phyloP scores from a whole-genome alignment of 1,284 basidiomycete species.

The Ceratobasidium papillatum region DNA sequence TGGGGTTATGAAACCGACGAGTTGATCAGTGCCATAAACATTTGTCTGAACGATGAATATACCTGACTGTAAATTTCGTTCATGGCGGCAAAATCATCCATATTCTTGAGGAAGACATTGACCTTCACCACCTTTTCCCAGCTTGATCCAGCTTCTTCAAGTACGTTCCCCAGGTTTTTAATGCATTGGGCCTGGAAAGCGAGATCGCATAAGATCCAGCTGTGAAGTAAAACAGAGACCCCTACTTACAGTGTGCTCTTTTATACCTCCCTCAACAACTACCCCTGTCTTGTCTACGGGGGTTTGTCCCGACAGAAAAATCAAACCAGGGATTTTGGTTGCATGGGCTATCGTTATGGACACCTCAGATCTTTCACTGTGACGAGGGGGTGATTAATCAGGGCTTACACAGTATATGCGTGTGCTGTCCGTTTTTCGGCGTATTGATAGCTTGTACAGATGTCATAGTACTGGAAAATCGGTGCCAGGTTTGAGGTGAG shows the following conservation, averaged over 20 bases:
- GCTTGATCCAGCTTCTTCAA: slow-evolving; percentile 62
- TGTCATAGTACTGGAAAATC: not conserved
- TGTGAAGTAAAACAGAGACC: not conserved
- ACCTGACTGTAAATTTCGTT: slow-evolving; percentile 67
- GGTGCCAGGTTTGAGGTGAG: not conserved
- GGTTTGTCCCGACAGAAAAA: slow-evolving; percentile 68
- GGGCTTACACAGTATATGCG: slow-evolving; percentile 60
- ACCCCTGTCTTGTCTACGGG: slow-evolving; percentile 60
- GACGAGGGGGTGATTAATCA: not conserved
- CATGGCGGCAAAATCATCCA: slow-evolving; percentile 64
- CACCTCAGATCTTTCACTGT: not conserved
- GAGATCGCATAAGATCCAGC: not conserved
- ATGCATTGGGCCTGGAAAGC: slow-evolving; percentile 63
- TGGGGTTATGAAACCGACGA: not conserved
- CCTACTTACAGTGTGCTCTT: slow-evolving; percentile 64
- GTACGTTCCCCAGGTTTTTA: slow-evolving; percentile 61
- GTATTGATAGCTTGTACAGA: slow-evolving; percentile 58
- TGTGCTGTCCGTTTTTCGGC: slow-evolving; percentile 54
- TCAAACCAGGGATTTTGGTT: slow-evolving; percentile 61
- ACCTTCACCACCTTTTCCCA: slow-evolving; percentile 66
- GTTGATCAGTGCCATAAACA: not conserved
- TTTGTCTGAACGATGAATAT: not conserved
- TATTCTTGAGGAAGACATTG: slow-evolving; percentile 67
- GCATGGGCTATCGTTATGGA: slow-evolving; percentile 34
- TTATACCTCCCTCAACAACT: slow-evolving; percentile 61